Evolutionary conservation across 2,329 filamentous ascomycete genomes (phyloP).

Genomic region (Diaporthe amygdali): DNA sequence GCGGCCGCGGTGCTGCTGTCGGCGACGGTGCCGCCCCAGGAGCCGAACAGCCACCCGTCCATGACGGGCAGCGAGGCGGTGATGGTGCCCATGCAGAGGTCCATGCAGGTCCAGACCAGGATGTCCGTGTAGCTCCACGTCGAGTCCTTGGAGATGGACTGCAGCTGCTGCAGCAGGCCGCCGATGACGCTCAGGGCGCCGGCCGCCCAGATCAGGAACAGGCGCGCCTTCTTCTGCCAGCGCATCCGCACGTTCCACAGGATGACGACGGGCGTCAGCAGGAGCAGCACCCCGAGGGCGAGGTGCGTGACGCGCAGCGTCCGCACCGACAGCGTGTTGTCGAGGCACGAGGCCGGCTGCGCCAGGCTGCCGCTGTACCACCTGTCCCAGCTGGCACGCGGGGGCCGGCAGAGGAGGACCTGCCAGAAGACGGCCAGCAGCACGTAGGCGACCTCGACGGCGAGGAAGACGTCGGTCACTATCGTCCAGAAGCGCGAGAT

Average conservation of each 20-base stretch:
- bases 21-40: slow-evolving; percentile 6
- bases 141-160: slow-evolving; percentile 27
- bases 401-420: slow-evolving; percentile 35
- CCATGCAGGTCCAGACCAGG: slow-evolving; percentile 37
- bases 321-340: slow-evolving; percentile 27
- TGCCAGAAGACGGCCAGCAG: slow-evolving; percentile 37
- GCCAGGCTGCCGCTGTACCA: slow-evolving; percentile 30
- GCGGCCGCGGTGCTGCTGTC: neutral
- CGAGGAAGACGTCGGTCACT: slow-evolving; percentile 38
- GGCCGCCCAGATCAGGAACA: slow-evolving; percentile 38
- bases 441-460: slow-evolving; percentile 34
- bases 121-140: slow-evolving; percentile 34
- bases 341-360: slow-evolving; percentile 29
- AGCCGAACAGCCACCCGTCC: slow-evolving; percentile 28
- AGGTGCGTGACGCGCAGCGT: slow-evolving; percentile 38
- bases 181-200: slow-evolving; percentile 38
- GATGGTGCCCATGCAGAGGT: slow-evolving; percentile 37
- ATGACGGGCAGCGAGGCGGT: slow-evolving; percentile 40
- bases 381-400: slow-evolving; percentile 34
- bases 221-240: slow-evolving; percentile 34
- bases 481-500: slow-evolving; percentile 35
- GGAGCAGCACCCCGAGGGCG: slow-evolving; percentile 38
- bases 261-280: slow-evolving; percentile 40
- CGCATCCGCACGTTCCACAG: slow-evolving; percentile 40
- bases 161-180: slow-evolving; percentile 35